Evolutionary conservation across 2,329 filamentous ascomycete species (phyloP).

Genomic region (Alternaria sp.): DNA sequence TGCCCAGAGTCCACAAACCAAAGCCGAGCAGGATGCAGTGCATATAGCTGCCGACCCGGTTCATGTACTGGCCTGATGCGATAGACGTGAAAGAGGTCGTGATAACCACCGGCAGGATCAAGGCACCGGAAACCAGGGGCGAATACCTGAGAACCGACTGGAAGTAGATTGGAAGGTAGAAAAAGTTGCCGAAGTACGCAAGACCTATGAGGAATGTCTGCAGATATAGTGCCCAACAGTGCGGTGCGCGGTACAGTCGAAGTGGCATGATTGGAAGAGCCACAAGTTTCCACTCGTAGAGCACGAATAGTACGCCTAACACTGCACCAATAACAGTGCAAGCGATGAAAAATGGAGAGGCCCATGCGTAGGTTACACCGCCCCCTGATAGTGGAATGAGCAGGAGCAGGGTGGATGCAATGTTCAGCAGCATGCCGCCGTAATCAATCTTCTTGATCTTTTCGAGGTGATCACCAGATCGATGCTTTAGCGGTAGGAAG

Average conservation of each 20-base stretch:
- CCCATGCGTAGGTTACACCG: slow-evolving; percentile 65
- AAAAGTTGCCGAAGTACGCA: slow-evolving; percentile 67
- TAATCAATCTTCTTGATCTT: slow-evolving; percentile 67
- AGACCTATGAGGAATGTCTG: slow-evolving; percentile 69
- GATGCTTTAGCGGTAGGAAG: slow-evolving; percentile 51
- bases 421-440: slow-evolving; percentile 63
- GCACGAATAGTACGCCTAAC: slow-evolving; percentile 58
- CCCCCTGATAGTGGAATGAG: slow-evolving; percentile 71
- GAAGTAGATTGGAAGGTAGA: slow-evolving; percentile 69
- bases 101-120: slow-evolving; percentile 53
- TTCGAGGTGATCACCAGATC: slow-evolving; percentile 55
- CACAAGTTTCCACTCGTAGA: slow-evolving; percentile 66
- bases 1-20: slow-evolving; percentile 60
- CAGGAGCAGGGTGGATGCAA: slow-evolving; percentile 66
- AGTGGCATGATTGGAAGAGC: slow-evolving; percentile 67
- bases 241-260: slow-evolving; percentile 62
- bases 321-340: slow-evolving; percentile 63
- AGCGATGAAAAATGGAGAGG: slow-evolving; percentile 65
- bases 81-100: slow-evolving; percentile 26
- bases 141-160: slow-evolving; percentile 63
- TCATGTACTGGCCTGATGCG: slow-evolving; percentile 30
- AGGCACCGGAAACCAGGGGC: slow-evolving; percentile 61
- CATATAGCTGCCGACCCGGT: slow-evolving; percentile 29
- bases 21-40: slow-evolving; percentile 45
- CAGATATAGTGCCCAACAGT: slow-evolving; percentile 63